Base-by-base conservation (phyloP, 768 basidiomycete genomes). In the Collybia nuda region DNA sequence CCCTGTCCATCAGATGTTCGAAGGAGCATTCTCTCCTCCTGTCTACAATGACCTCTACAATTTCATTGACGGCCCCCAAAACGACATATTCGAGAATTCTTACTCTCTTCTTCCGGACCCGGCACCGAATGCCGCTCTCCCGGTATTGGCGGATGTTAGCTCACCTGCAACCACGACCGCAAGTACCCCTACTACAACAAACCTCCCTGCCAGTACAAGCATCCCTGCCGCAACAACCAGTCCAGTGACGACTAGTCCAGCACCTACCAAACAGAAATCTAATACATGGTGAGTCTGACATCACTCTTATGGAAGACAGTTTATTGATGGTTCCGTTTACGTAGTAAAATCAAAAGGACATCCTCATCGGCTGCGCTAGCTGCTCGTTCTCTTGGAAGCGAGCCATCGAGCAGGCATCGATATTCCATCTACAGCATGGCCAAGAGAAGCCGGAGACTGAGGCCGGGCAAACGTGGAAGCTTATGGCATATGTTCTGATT, bases 31-130 rank as follows among this genome's bases (percentile, higher is more conserved):
- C 57, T 68, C 82, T 2, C 85, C 85, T 15, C 85, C 84, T 0
- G 77, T 79, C 50, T 91, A 91, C 67, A 84, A 77, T 58, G 78
- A 81, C 52, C 67, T 81, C 12, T 90, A 88, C 73, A 84, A 85
- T 60, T 91, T 88, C 65, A 50, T 55, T 8, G 82, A 91, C 59
- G 88, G 90, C 7, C 70, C 87, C 0, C 90, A 93, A 62, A 62
- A 78, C 47, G 86, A 90, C 62, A 88, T 90, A 53, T 89, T 90
- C 63, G 67, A 72, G 44, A 76, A 82, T 60, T 84, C 76, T 1
- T 84, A 85, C 56, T 48, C 47, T 41, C 68, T 43, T 26, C 61
- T 81, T 1, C 79, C 79, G 0, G 59, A 64, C 7, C 79, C 79
- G 17, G 72, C 75, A 0, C 77, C 79, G 2, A 63, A 62, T 21